Conservation (phyloP, 768 basidiomycete species). For the Serendipita sp. region DNA sequence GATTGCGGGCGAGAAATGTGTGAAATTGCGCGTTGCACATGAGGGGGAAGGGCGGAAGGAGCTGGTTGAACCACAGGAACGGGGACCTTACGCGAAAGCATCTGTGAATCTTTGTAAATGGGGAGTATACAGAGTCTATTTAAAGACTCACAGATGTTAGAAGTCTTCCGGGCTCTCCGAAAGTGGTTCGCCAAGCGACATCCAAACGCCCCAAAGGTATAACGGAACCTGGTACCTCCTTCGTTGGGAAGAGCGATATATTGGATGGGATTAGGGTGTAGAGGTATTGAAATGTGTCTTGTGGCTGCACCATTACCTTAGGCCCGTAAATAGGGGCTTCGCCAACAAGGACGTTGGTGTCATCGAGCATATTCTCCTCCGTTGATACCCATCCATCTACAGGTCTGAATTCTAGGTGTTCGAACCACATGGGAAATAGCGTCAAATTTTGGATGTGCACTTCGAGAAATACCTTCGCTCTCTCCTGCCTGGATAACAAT, state of each 20-base stretch:
- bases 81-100: conserved; percentile 70
- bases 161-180: conserved; percentile 74
- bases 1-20: conserved; percentile 11
- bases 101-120: conserved; percentile 20
- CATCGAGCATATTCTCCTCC: conserved; percentile 33
- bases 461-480: conserved; percentile 80
- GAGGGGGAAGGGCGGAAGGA: conserved; percentile 45
- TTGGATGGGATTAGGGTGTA: conserved; percentile 52
- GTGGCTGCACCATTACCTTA: conserved; percentile 62
- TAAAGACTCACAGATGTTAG: conserved; percentile 50
- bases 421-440: conserved; percentile 58
- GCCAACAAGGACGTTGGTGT: conserved; percentile 8
- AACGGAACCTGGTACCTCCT: conserved; percentile 48
- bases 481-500: conserved; percentile 41
- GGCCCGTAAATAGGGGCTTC: conserved; percentile 40
- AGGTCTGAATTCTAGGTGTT: conserved; percentile 65
- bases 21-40: conserved; percentile 40
- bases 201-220: conserved; percentile 78
- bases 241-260: conserved; percentile 23
- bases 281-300: conserved; percentile 75
- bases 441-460: conserved; percentile 85
- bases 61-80: conserved; percentile 20
- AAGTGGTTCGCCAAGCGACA: conserved; percentile 73
- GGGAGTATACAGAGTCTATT: background rate
- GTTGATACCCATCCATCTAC: conserved; percentile 47